Conservation (phyloP, 2,329 filamentous ascomycete genomes). For the Trichoderma brevicompactum region DNA sequence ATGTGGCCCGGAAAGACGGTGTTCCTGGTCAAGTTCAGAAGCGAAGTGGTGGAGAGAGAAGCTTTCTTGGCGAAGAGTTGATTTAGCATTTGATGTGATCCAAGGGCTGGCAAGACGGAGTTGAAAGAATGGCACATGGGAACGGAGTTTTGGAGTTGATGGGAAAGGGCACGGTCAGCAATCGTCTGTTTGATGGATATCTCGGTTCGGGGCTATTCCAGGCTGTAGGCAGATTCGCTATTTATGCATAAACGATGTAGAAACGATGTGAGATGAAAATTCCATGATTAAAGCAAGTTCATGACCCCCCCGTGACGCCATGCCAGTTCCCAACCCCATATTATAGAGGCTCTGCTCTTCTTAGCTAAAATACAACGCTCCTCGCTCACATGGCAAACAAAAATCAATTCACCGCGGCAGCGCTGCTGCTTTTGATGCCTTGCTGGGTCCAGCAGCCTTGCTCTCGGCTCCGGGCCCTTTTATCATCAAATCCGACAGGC, state of each 20-base stretch:
- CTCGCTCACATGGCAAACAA: not conserved
- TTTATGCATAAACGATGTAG: not conserved
- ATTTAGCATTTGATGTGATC: not conserved
- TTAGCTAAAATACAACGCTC: not conserved
- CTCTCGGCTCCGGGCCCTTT: slow-evolving; percentile 54
- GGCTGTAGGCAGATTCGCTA: not conserved
- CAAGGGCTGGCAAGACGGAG: slow-evolving; percentile 7
- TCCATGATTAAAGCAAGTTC: not conserved
- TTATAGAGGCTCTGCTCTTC: not conserved
- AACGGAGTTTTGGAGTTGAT: slow-evolving; percentile 34
- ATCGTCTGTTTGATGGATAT: slow-evolving; percentile 7
- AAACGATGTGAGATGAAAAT: not conserved
- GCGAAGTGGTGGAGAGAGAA: slow-evolving; percentile 91
- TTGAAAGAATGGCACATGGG: slow-evolving; percentile 13
- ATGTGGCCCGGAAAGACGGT: slow-evolving; percentile 98
- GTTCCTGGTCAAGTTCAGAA: slow-evolving; percentile 89
- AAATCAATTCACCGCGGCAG: slow-evolving; percentile 34
- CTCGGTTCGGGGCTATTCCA: not conserved
- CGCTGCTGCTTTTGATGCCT: slow-evolving; percentile 22
- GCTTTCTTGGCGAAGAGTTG: slow-evolving; percentile 70
- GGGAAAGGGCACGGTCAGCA: slow-evolving; percentile 8
- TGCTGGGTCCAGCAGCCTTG: slow-evolving; percentile 23
- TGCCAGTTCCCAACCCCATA: not conserved
- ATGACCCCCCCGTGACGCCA: slow-evolving; percentile 9
- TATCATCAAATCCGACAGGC: slow-evolving; percentile 71